Evolutionary conservation across 768 basidiomycete genomes (phyloP).

Genomic region (Boletus tomentosulus): DNA sequence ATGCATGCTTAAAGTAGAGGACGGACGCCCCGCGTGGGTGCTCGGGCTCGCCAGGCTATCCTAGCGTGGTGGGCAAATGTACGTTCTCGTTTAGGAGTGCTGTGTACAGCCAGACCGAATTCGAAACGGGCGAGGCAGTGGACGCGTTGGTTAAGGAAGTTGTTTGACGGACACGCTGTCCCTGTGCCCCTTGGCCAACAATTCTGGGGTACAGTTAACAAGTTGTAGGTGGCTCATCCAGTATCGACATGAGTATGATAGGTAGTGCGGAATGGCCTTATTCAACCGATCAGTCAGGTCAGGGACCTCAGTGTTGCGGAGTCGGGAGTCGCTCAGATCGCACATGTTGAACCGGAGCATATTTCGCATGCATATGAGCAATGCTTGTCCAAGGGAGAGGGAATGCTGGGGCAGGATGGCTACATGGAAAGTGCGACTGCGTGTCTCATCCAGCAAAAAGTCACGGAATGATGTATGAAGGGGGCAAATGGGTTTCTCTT

Average conservation of each 20-base stretch:
- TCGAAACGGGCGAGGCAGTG: too few relatives aligned
- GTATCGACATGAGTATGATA: too few relatives aligned
- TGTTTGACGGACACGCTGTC: too few relatives aligned
- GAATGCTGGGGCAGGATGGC: not conserved
- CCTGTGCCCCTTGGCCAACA: not conserved
- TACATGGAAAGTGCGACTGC: not conserved
- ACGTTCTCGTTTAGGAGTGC: too few relatives aligned
- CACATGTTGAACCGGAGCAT: slow-evolving; percentile 6
- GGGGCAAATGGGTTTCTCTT: not conserved
- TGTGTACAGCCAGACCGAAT: too few relatives aligned
- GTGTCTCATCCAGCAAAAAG: not conserved
- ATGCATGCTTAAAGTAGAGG: too few relatives aligned
- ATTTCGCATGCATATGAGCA: slow-evolving; percentile 1
- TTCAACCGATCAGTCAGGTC: not conserved
- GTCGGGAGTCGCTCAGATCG: not conserved
- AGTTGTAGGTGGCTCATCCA: slow-evolving; percentile 2
- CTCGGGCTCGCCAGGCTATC: too few relatives aligned
- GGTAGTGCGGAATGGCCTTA: not conserved
- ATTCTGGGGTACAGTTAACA: not conserved
- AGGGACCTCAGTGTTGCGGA: not conserved
- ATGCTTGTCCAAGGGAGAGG: not conserved
- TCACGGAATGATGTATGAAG: slow-evolving; percentile 1
- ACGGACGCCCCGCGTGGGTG: too few relatives aligned
- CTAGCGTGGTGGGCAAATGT: too few relatives aligned
- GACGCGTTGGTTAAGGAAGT: too few relatives aligned